These are phyloP conservation scores for Cutaneotrichosporon sp. DNA, from an alignment of 1,284 basidiomycete species.

Conservation along the genomic window DNA sequence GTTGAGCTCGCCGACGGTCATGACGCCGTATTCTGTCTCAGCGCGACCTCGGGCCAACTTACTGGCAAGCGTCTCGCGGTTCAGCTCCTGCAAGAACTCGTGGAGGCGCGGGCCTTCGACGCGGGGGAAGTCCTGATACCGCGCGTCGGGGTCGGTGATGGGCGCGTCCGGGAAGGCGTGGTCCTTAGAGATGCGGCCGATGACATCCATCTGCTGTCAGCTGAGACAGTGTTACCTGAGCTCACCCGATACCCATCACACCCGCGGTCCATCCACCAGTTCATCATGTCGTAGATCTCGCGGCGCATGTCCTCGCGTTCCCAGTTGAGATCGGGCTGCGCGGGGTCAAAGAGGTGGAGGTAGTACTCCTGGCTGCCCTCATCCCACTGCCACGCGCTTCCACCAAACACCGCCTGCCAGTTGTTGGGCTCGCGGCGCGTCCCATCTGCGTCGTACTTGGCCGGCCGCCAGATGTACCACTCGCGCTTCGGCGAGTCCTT, in stretches of 20 bases:
- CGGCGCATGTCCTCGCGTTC: conserved; percentile 48
- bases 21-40: conserved; percentile 3
- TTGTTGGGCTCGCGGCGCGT: conserved; percentile 54
- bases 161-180: conserved; percentile 66
- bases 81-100: conserved; percentile 69
- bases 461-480: conserved; percentile 56
- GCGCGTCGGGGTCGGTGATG: conserved; percentile 58
- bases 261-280: conserved; percentile 57
- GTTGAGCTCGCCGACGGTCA: conserved; percentile 48
- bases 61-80: conserved; percentile 58
- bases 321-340: conserved; percentile 51
- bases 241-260: conserved; percentile 54
- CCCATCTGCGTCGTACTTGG: conserved; percentile 42
- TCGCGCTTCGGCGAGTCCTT: conserved; percentile 54
- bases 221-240: too few species aligned
- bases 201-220: conserved; percentile 11
- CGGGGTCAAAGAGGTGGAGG: conserved; percentile 52
- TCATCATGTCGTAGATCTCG: conserved; percentile 52
- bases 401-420: conserved; percentile 55
- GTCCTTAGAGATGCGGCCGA: conserved; percentile 30
- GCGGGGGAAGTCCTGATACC: conserved; percentile 61
- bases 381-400: conserved; percentile 56
- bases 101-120: conserved; percentile 67
- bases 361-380: conserved; percentile 56
- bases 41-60: not conserved